A percentile compares a stretch with the other conserved stretches of the same genome.
These are phyloP conservation scores for Coemansia aciculifera DNA, from an alignment of 192 early-diverging fungal species.

Conservation along the genomic window DNA sequence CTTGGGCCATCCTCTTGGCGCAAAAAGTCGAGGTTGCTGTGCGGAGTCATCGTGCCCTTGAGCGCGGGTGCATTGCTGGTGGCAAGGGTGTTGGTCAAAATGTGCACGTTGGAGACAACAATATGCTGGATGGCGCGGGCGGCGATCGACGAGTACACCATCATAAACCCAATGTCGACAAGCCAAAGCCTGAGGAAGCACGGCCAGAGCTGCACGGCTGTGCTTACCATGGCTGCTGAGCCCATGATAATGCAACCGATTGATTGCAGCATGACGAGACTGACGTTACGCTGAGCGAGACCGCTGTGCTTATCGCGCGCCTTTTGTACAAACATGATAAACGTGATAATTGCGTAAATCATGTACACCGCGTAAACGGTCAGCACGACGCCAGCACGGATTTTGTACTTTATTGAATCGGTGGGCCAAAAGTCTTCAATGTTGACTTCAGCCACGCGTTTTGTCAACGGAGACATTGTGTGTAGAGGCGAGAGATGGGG, in stretches of 20 bases:
- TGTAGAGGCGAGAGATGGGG: background rate
- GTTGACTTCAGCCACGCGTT: background rate
- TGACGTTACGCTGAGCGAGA: slow-evolving; percentile 31
- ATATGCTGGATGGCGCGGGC: slow-evolving; percentile 39
- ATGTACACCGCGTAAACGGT: slow-evolving; percentile 24
- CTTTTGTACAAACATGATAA: slow-evolving; percentile 40
- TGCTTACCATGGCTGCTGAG: slow-evolving; percentile 27
- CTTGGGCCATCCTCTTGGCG: background rate
- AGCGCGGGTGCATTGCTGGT: slow-evolving; percentile 28
- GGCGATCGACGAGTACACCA: slow-evolving; percentile 28
- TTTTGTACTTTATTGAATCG: slow-evolving; percentile 28
- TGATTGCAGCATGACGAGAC: slow-evolving; percentile 24
- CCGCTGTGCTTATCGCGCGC: slow-evolving; percentile 49
- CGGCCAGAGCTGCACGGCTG: slow-evolving; percentile 35
- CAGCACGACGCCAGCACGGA: slow-evolving; percentile 30
- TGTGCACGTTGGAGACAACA: slow-evolving; percentile 43
- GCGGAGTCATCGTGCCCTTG: slow-evolving; percentile 24
- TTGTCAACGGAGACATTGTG: background rate
- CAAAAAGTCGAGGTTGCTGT: slow-evolving; percentile 18
- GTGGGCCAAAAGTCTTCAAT: slow-evolving; percentile 17
- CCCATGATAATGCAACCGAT: slow-evolving; percentile 30
- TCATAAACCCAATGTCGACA: slow-evolving; percentile 23
- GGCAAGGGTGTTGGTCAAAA: slow-evolving; percentile 34
- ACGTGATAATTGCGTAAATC: slow-evolving; percentile 32
- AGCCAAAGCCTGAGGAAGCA: slow-evolving; percentile 50